These are phyloP conservation scores for Talaromyces marneffei DNA, from an alignment of 2,329 filamentous ascomycete genomes.

Conservation along the genomic window DNA sequence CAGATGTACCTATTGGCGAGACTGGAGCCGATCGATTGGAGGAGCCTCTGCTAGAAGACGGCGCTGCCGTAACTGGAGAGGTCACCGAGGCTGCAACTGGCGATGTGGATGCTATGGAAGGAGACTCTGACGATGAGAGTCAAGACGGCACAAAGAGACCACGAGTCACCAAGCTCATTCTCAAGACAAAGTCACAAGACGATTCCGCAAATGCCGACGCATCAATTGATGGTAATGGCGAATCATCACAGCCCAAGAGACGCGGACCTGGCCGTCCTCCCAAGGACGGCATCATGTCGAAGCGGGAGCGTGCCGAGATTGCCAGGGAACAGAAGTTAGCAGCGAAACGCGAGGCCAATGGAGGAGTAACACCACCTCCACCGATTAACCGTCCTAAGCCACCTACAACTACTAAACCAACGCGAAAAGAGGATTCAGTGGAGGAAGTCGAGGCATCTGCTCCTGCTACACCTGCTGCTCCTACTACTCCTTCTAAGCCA, in stretches of 20 bases:
- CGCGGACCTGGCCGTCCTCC: slow-evolving; percentile 58
- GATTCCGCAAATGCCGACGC: slow-evolving; percentile 21
- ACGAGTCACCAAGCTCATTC: slow-evolving; percentile 20
- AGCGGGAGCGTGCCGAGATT: slow-evolving; percentile 53
- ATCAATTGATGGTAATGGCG: slow-evolving; percentile 27
- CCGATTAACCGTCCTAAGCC: slow-evolving; percentile 28
- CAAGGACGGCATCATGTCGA: slow-evolving; percentile 63
- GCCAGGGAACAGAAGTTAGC: slow-evolving; percentile 49
- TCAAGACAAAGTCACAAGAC: slow-evolving; percentile 13
- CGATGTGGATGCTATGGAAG: slow-evolving; percentile 9
- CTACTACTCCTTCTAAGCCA: slow-evolving; percentile 26
- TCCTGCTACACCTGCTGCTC: not conserved
- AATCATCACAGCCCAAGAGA: slow-evolving; percentile 35
- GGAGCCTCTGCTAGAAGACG: slow-evolving; percentile 34
- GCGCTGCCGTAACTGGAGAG: slow-evolving; percentile 20
- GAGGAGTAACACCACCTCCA: slow-evolving; percentile 40
- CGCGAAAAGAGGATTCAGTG: slow-evolving; percentile 28
- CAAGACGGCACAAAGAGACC: slow-evolving; percentile 6
- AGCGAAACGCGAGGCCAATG: slow-evolving; percentile 43
- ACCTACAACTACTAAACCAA: slow-evolving; percentile 14
- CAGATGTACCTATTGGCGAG: slow-evolving; percentile 45
- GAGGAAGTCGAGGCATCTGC: slow-evolving; percentile 21
- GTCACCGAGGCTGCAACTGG: slow-evolving; percentile 30
- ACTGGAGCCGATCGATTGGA: slow-evolving; percentile 44
- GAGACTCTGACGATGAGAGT: slow-evolving; percentile 27